Percentiles rank a stretch among this genome's conserved stretches.
Evolutionary conservation across 1,284 basidiomycete species (phyloP).

Genomic region (Pholiota adiposa): DNA sequence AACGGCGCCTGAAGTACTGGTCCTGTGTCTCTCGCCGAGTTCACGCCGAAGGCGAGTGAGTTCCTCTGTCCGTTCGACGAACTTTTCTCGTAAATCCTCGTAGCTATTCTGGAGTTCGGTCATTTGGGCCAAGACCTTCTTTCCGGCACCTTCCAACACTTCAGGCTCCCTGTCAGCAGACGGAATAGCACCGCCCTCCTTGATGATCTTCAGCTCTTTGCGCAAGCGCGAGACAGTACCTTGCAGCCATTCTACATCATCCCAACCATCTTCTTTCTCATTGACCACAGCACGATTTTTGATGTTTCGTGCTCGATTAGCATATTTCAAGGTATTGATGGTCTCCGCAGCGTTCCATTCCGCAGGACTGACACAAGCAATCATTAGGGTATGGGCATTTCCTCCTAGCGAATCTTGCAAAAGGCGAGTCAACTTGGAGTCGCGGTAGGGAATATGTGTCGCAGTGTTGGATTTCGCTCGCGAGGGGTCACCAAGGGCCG

Average conservation of each 20-base stretch:
- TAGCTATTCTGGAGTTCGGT: slow-evolving; percentile 82
- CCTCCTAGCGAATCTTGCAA: slow-evolving; percentile 99
- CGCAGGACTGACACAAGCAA: slow-evolving; percentile 94
- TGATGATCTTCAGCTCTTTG: slow-evolving; percentile 81
- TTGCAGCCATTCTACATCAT: slow-evolving; percentile 96
- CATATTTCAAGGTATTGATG: slow-evolving; percentile 97
- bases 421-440: slow-evolving; percentile 93
- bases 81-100: slow-evolving; percentile 83
- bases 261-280: slow-evolving; percentile 97
- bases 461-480: slow-evolving; percentile 76
- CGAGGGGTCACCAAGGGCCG: slow-evolving; percentile 94
- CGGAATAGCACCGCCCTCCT: slow-evolving; percentile 58
- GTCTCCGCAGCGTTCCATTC: slow-evolving; percentile 97
- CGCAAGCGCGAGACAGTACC: slow-evolving; percentile 82
- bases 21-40: slow-evolving; percentile 72
- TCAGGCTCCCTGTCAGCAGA: slow-evolving; percentile 37
- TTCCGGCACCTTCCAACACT: slow-evolving; percentile 60
- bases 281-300: slow-evolving; percentile 94
- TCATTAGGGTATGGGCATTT: slow-evolving; percentile 98
- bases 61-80: slow-evolving; percentile 86
- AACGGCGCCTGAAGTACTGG: slow-evolving; percentile 61
- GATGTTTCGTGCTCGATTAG: slow-evolving; percentile 96
- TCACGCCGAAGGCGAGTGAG: slow-evolving; percentile 78
- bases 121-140: slow-evolving; percentile 78
- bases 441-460: slow-evolving; percentile 93